A percentile compares a stretch with the other conserved stretches of the same genome.
Evolutionary conservation across 495 filamentous ascomycete species (phyloP).

Genomic region (Penicillium longicatenatum): DNA sequence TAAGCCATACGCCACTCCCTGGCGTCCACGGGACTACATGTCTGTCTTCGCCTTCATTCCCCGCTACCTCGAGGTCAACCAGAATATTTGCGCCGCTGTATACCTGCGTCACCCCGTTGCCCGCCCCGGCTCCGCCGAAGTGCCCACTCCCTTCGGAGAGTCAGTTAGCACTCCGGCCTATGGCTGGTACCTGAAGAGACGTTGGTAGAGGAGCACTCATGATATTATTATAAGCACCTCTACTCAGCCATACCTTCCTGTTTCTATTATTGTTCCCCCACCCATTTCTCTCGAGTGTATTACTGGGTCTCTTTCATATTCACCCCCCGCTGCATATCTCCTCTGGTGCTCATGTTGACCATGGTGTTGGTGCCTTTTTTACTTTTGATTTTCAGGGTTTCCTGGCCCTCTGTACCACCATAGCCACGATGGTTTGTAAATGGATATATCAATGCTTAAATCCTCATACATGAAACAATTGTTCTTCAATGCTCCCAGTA

Average conservation of each 20-base stretch:
- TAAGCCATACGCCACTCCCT: slow-evolving; percentile 90
- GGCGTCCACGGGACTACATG: slow-evolving; percentile 87
- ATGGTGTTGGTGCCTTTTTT: slow-evolving; percentile 34
- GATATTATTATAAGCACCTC: slow-evolving; percentile 3
- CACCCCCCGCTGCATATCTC: slow-evolving; percentile 34
- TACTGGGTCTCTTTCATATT: slow-evolving; percentile 39
- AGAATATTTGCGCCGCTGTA: slow-evolving; percentile 90
- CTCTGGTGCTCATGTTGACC: slow-evolving; percentile 32
- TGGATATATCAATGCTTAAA: slow-evolving; percentile 23
- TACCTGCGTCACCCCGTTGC: slow-evolving; percentile 95
- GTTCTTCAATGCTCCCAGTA: background rate
- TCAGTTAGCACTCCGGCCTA: slow-evolving; percentile 73
- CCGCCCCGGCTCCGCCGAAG: slow-evolving; percentile 82
- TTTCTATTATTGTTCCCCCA: slow-evolving; percentile 17
- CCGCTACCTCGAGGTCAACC: slow-evolving; percentile 94
- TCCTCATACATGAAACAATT: background rate
- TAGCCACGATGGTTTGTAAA: slow-evolving; percentile 35
- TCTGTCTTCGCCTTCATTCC: slow-evolving; percentile 91
- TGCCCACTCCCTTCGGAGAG: slow-evolving; percentile 78
- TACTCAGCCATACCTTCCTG: slow-evolving; percentile 17
- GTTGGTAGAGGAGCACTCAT: slow-evolving; percentile 52
- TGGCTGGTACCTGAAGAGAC: slow-evolving; percentile 89
- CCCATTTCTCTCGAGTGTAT: slow-evolving; percentile 37
- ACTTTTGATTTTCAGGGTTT: slow-evolving; percentile 23
- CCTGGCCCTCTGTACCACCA: slow-evolving; percentile 27